Evolutionary conservation across 2,329 filamentous ascomycete genomes (phyloP).

Genomic region (Fusarium cyanostomum): DNA sequence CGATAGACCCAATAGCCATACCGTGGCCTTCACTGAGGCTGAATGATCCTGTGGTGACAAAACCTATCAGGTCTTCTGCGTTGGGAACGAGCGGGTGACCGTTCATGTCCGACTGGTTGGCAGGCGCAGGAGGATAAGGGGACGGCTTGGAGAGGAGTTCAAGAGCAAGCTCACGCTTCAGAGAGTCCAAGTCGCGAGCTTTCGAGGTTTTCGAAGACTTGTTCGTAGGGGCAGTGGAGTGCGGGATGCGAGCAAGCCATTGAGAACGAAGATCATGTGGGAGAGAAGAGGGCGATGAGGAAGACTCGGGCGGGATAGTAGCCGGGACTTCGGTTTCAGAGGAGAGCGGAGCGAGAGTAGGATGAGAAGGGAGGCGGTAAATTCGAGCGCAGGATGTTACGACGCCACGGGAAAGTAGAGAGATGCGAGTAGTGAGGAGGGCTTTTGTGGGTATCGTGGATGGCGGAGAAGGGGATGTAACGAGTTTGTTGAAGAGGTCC

Average conservation of each 20-base stretch:
- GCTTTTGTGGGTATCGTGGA: conserved; percentile 48
- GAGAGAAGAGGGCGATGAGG: conserved; percentile 39
- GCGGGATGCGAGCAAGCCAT: conserved; percentile 73
- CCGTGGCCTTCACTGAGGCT: conserved; percentile 80
- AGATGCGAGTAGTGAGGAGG: conserved; percentile 72
- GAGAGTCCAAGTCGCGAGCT: conserved; percentile 48
- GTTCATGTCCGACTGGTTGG: conserved; percentile 52
- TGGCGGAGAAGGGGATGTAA: conserved; percentile 31
- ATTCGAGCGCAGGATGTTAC: conserved; percentile 79
- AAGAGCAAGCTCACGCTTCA: conserved; percentile 57
- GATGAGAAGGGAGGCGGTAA: conserved; percentile 75
- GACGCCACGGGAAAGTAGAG: conserved; percentile 74
- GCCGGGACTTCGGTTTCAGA: conserved; percentile 58
- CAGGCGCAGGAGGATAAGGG: conserved; percentile 47
- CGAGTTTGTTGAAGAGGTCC: conserved; percentile 46
- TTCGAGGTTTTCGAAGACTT: conserved; percentile 25
- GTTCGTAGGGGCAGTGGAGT: background rate
- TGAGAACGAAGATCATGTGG: conserved; percentile 66
- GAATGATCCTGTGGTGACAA: conserved; percentile 87
- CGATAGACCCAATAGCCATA: conserved; percentile 77
- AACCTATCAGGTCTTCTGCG: conserved; percentile 83
- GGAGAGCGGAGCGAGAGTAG: conserved; percentile 35
- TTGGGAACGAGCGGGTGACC: conserved; percentile 75
- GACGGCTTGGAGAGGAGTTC: conserved; percentile 55
- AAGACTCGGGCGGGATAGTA: conserved; percentile 47